Percentiles rank a stretch among this genome's conserved stretches.
Conservation (phyloP, 805 yeast species). For the Saccharomycopsis fibuligera region DNA sequence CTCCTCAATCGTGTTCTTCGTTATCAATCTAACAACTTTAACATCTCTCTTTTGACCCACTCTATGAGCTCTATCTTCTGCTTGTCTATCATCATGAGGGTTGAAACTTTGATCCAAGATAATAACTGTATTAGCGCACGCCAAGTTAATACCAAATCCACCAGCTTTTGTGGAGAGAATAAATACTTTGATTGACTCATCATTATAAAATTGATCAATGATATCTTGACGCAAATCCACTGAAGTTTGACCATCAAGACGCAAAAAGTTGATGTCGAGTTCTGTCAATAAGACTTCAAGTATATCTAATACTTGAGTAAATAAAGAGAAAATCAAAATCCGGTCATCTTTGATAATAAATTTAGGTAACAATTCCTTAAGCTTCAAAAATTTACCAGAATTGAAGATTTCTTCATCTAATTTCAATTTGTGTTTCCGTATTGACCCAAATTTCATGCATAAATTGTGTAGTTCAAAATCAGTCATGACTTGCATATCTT, state of each 20-base stretch:
- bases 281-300: conserved; percentile 67
- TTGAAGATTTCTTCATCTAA: conserved; percentile 48
- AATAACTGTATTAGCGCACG: conserved; percentile 89
- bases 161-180: conserved; percentile 94
- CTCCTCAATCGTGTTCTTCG: conserved; percentile 78
- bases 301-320: conserved; percentile 88
- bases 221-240: conserved; percentile 90
- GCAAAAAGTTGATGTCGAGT: conserved; percentile 60
- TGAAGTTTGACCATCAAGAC: conserved; percentile 90
- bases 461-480: conserved; percentile 80
- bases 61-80: conserved; percentile 97
- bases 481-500: conserved; percentile 93
- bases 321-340: conserved; percentile 79
- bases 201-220: conserved; percentile 84
- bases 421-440: conserved; percentile 46
- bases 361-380: conserved; percentile 51
- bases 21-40: conserved; percentile 65
- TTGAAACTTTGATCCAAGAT: conserved; percentile 92
- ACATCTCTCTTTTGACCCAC: conserved; percentile 92
- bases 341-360: conserved; percentile 56
- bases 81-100: conserved; percentile 98
- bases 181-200: conserved; percentile 75
- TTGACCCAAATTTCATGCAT: conserved; percentile 68
- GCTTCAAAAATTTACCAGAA: conserved; percentile 67
- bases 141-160: conserved; percentile 95